These are phyloP conservation scores for Phylloporus scabripes DNA, from an alignment of 768 basidiomycete genomes.

Conservation along the genomic window DNA sequence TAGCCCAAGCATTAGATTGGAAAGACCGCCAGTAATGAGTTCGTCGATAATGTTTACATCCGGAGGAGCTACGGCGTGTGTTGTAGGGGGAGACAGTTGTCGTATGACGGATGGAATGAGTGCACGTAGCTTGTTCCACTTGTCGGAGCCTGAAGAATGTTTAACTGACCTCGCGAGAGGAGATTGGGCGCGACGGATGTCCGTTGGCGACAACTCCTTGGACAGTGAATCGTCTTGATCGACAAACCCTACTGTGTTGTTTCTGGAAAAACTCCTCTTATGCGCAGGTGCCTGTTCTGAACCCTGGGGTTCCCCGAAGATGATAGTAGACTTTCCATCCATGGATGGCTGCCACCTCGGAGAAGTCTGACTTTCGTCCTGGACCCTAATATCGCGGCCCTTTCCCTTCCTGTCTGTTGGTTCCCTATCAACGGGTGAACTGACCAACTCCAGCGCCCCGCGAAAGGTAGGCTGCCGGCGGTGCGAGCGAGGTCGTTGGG, in stretches of 20 bases:
- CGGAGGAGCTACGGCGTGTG: slow-evolving; percentile 45
- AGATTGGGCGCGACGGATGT: slow-evolving; percentile 23
- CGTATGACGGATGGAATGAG: slow-evolving; percentile 52
- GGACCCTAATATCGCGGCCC: slow-evolving; percentile 41
- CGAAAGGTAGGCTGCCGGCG: slow-evolving; percentile 48
- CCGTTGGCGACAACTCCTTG: not conserved
- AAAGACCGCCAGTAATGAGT: slow-evolving; percentile 73
- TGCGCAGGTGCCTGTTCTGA: slow-evolving; percentile 19
- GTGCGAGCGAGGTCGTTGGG: slow-evolving; percentile 20
- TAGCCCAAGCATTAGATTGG: slow-evolving; percentile 69
- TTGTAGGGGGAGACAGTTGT: slow-evolving; percentile 30
- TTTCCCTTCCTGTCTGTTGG: slow-evolving; percentile 49
- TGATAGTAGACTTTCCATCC: slow-evolving; percentile 38
- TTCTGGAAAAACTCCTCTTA: slow-evolving; percentile 19
- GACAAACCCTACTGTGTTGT: not conserved
- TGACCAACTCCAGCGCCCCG: slow-evolving; percentile 49
- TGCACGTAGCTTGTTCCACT: slow-evolving; percentile 63
- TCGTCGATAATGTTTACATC: slow-evolving; percentile 78
- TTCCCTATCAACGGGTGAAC: slow-evolving; percentile 32
- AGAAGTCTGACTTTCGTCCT: slow-evolving; percentile 51
- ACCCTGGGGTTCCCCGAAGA: slow-evolving; percentile 28
- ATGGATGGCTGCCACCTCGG: slow-evolving; percentile 50
- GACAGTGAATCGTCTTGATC: slow-evolving; percentile 6
- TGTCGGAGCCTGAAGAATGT: slow-evolving; percentile 29
- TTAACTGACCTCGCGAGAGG: slow-evolving; percentile 21